Percentiles rank a stretch among this genome's conserved stretches.
These are phyloP conservation scores for Nadsonia starkeyi-henricii DNA, from an alignment of 1,139 yeast species.

Conservation along the genomic window DNA sequence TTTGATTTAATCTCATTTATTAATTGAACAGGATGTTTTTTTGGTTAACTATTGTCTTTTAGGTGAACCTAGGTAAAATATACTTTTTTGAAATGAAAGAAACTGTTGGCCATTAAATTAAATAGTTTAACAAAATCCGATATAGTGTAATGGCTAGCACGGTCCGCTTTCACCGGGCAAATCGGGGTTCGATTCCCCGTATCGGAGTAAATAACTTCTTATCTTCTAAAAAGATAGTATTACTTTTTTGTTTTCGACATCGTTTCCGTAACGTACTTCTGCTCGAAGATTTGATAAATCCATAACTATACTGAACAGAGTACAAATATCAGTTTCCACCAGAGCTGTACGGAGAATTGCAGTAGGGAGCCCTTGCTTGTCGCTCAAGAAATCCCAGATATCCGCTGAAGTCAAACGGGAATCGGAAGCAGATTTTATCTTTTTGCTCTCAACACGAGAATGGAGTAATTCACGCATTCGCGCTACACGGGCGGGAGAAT, in stretches of 20 bases:
- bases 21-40: no score
- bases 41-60: no score
- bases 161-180: slow-evolving; percentile 1
- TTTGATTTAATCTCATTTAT: no score
- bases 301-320: slow-evolving; percentile 15
- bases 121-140: neutral
- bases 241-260: no score
- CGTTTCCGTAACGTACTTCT: slow-evolving; percentile 10
- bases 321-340: slow-evolving; percentile 7
- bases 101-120: no score
- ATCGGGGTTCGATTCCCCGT: slow-evolving; percentile 1
- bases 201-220: neutral
- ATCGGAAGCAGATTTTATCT: slow-evolving; percentile 1
- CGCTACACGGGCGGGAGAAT: slow-evolving; percentile 11
- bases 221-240: neutral
- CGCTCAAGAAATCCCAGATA: slow-evolving; percentile 11
- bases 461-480: slow-evolving; percentile 10
- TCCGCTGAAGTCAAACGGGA: slow-evolving; percentile 8
- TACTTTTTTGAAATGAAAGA: no score
- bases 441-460: slow-evolving; percentile 5
- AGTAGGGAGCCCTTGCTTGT: slow-evolving; percentile 11
- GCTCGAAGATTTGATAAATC: slow-evolving; percentile 11
- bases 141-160: neutral
- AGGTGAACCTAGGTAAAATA: no score
- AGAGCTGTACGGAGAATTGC: slow-evolving; percentile 11